Evolutionary conservation across 2,329 filamentous ascomycete genomes (phyloP).

Genomic region (Aspergillus sp.): DNA sequence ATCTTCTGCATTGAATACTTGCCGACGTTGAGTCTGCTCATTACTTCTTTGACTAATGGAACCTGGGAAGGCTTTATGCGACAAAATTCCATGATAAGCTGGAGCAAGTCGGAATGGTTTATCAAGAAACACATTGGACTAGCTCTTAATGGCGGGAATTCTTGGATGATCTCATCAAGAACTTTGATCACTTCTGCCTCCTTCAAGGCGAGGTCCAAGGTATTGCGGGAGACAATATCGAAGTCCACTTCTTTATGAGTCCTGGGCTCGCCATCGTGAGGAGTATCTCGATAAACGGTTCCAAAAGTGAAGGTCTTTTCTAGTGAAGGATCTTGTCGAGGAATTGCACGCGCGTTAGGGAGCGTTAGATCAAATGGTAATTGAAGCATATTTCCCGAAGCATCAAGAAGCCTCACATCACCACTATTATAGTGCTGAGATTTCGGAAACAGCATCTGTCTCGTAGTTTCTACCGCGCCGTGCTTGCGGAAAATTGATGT

Average conservation of each 20-base stretch:
- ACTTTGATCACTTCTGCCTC: conserved; percentile 95
- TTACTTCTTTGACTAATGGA: conserved; percentile 72
- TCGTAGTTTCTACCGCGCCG: conserved; percentile 78
- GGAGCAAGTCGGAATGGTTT: conserved; percentile 82
- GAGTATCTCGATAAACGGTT: conserved; percentile 77
- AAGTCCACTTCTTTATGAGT: conserved; percentile 91
- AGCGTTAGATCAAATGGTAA: conserved; percentile 92
- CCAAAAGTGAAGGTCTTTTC: conserved; percentile 85
- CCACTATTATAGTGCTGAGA: conserved; percentile 74
- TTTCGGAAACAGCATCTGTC: conserved; percentile 76
- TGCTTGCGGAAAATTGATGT: conserved; percentile 81
- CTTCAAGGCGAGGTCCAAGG: conserved; percentile 78
- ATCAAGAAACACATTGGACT: conserved; percentile 83
- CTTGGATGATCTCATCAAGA: conserved; percentile 81
- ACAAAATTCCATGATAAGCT: conserved; percentile 87
- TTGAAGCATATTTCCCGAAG: conserved; percentile 83
- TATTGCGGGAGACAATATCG: conserved; percentile 84
- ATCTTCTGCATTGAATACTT: conserved; percentile 82
- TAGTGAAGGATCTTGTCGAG: conserved; percentile 62
- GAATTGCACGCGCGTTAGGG: conserved; percentile 80
- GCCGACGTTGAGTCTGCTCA: conserved; percentile 84
- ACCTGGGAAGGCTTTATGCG: conserved; percentile 70
- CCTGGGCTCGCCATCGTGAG: conserved; percentile 76
- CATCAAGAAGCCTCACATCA: conserved; percentile 77
- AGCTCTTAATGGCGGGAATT: conserved; percentile 72